Conservation (phyloP, 2,329 filamentous ascomycete species). For the Colletotrichum chrysophilum region DNA sequence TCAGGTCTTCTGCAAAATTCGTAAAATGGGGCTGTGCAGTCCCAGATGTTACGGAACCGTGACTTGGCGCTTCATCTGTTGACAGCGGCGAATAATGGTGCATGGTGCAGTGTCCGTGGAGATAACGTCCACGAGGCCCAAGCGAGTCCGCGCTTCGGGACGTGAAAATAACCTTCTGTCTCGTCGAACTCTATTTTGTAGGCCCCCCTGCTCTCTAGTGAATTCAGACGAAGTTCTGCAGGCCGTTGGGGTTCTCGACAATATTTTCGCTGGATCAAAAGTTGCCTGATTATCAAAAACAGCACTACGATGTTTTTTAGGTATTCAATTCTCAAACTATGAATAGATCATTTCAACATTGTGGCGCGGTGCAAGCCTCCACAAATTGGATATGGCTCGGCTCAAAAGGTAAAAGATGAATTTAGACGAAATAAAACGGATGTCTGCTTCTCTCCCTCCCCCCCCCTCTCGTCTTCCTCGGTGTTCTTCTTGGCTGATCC, state of each 20-base stretch:
- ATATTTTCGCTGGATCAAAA: not conserved
- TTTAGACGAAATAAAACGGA: not conserved
- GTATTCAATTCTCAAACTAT: too few relatives aligned
- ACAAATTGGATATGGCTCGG: too few relatives aligned
- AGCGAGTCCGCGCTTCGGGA: not conserved
- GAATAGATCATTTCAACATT: too few relatives aligned
- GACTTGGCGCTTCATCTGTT: constrained; percentile 1
- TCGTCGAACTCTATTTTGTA: not conserved
- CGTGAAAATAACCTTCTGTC: not conserved
- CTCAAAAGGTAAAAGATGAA: not conserved
- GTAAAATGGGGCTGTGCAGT: not conserved
- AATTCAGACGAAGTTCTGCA: not conserved
- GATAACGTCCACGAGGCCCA: not conserved
- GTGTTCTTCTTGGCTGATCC: constrained; percentile 17
- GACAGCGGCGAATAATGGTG: not conserved
- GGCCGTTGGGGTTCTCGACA: not conserved
- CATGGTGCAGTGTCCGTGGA: not conserved
- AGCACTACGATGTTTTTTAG: not conserved
- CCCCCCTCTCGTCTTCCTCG: not conserved
- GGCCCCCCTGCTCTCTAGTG: not conserved
- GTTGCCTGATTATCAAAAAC: not conserved
- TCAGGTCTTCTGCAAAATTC: not conserved
- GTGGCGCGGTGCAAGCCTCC: too few relatives aligned
- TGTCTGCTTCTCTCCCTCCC: not conserved
- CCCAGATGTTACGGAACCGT: not conserved